Percentiles rank a stretch among this genome's conserved stretches.
phyloP scores from a whole-genome alignment of 495 filamentous ascomycete species.

The Aspergillus affinis region DNA sequence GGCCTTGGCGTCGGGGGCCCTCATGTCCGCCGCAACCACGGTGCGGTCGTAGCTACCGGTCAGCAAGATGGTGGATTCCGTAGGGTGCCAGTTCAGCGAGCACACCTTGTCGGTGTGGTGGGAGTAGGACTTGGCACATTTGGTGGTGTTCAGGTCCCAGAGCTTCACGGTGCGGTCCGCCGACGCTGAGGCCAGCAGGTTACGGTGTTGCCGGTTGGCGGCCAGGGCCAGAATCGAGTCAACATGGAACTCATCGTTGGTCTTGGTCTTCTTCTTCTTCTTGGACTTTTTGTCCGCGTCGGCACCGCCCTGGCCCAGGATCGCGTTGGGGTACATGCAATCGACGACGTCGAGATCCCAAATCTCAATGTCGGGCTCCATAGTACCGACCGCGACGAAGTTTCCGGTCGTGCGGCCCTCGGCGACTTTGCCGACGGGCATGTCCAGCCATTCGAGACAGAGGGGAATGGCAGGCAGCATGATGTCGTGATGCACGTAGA shows the following conservation, averaged over 20 bases:
- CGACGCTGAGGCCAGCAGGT: constrained; percentile 92
- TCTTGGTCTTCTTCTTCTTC: constrained; percentile 83
- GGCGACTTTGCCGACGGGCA: constrained; percentile 70
- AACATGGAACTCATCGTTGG: constrained; percentile 89
- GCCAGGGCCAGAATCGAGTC: constrained; percentile 89
- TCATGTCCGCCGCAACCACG: constrained; percentile 88
- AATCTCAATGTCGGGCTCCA: constrained; percentile 97
- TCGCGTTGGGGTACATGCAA: constrained; percentile 96
- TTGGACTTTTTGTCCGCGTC: constrained; percentile 65
- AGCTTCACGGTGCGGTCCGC: constrained; percentile 97
- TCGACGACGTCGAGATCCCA: constrained; percentile 97
- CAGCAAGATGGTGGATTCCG: constrained; percentile 81
- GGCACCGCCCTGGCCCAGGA: constrained; percentile 81
- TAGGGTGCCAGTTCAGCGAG: constrained; percentile 87
- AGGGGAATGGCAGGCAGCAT: constrained; percentile 98
- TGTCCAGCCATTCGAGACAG: constrained; percentile 91
- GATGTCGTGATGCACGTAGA: constrained; percentile 99
- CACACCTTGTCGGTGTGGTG: constrained; percentile 95
- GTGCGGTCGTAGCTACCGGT: constrained; percentile 94
- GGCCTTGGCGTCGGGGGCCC: constrained; percentile 77
- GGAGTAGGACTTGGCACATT: constrained; percentile 90
- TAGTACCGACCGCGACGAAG: constrained; percentile 92
- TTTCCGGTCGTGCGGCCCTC: constrained; percentile 64
- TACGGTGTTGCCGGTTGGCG: constrained; percentile 87
- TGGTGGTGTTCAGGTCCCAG: constrained; percentile 90